Evolutionary conservation across 177 flowering plant species (phyloP).

Genomic region (Vitis hybrid): DNA sequence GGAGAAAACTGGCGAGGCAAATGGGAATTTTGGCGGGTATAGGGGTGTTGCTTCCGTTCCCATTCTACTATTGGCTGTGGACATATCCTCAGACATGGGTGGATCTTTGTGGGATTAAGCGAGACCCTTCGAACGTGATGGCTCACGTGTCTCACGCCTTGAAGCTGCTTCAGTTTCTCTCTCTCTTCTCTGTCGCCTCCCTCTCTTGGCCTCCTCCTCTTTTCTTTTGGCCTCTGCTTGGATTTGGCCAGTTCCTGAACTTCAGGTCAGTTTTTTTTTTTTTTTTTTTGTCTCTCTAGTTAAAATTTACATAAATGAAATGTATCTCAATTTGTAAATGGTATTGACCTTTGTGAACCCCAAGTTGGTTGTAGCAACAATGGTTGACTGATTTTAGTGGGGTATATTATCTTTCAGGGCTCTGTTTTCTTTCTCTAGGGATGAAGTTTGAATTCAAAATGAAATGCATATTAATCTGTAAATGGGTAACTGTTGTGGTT

Average conservation of each 20-base stretch:
- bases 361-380: no score
- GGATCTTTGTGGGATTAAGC: constrained; percentile 60
- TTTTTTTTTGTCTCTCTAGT: background rate
- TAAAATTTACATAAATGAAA: background rate
- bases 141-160: constrained; percentile 69
- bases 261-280: constrained; percentile 52
- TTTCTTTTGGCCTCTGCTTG: constrained; percentile 74
- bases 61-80: constrained; percentile 88
- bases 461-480: no score
- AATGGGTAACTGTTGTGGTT: no score
- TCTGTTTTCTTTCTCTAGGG: background rate
- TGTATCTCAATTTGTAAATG: background rate
- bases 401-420: background rate
- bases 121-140: constrained; percentile 79
- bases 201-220: constrained; percentile 84
- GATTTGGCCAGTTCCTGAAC: constrained; percentile 89
- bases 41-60: constrained; percentile 69
- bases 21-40: constrained; percentile 60
- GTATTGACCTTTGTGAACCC: no score
- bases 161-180: constrained; percentile 75
- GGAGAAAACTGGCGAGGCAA: background rate
- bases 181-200: constrained; percentile 70
- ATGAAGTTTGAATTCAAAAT: no score
- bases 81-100: constrained; percentile 80
- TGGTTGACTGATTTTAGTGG: background rate